A percentile compares a stretch with the other conserved stretches of the same genome.
phyloP scores from a whole-genome alignment of 805 yeast genomes.

The Candida pseudofarinosa region DNA sequence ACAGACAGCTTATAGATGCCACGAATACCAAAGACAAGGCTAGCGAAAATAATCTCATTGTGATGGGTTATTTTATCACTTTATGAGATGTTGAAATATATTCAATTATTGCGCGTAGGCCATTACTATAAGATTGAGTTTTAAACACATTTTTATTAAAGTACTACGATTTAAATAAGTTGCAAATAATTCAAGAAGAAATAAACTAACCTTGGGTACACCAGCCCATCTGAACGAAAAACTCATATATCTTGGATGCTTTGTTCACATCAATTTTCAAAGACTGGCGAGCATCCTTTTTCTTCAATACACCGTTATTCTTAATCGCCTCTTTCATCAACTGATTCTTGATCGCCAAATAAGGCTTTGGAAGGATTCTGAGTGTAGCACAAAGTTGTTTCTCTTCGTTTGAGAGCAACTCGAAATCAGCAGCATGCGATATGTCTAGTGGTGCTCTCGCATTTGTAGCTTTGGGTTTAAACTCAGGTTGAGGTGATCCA shows the following conservation, averaged over 20 bases:
- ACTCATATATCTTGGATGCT: constrained; percentile 85
- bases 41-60: neutral
- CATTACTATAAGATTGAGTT: too few relatives aligned
- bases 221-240: constrained; percentile 93
- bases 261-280: constrained; percentile 82
- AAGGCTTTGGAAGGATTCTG: constrained; percentile 88
- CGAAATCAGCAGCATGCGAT: constrained; percentile 75
- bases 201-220: constrained; percentile 39
- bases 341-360: constrained; percentile 85
- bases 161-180: neutral
- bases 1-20: neutral
- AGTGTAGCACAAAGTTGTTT: constrained; percentile 78
- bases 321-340: constrained; percentile 82
- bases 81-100: neutral
- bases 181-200: neutral
- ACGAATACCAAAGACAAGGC: neutral
- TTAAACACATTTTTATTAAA: neutral
- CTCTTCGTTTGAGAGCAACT: constrained; percentile 81
- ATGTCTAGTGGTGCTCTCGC: constrained; percentile 61
- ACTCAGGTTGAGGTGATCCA: constrained; percentile 37
- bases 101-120: neutral
- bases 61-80: neutral
- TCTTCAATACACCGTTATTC: constrained; percentile 78
- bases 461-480: constrained; percentile 39
- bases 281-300: constrained; percentile 79